phyloP scores from a whole-genome alignment of 257 asterid genomes.

The Coffea eugenioides region DNA sequence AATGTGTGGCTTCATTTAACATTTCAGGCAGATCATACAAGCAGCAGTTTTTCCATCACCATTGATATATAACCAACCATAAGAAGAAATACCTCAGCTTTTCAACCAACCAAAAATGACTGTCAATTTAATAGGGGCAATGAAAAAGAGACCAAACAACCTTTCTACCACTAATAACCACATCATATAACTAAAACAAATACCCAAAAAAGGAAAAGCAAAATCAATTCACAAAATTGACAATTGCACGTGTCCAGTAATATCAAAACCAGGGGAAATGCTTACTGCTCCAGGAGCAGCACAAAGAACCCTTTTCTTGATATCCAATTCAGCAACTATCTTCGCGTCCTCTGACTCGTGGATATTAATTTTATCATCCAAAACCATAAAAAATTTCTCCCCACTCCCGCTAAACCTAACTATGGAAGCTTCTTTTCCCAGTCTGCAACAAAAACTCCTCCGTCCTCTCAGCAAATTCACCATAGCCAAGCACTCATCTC shows the following conservation, averaged over 20 bases:
- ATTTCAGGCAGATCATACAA: too few species aligned
- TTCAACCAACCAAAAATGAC: too few species aligned
- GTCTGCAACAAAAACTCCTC: conserved; percentile 68
- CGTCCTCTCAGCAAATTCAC: conserved; percentile 86
- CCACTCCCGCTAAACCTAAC: conserved; percentile 58
- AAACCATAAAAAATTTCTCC: conserved; percentile 61
- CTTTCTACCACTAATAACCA: too few species aligned
- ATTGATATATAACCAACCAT: too few species aligned
- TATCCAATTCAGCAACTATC: conserved; percentile 52
- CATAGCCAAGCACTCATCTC: conserved; percentile 82
- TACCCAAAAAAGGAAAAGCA: not conserved
- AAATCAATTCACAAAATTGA: too few species aligned
- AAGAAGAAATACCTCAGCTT: too few species aligned
- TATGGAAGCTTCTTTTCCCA: conserved; percentile 69
- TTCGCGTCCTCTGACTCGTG: conserved; percentile 84
- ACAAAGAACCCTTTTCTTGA: conserved; percentile 66
- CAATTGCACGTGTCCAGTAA: not conserved
- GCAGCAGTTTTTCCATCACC: too few species aligned
- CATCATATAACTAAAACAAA: not conserved
- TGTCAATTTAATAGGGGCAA: too few species aligned
- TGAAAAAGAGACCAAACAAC: too few species aligned
- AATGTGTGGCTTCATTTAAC: too few species aligned
- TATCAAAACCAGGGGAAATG: not conserved
- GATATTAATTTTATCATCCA: conserved; percentile 62
- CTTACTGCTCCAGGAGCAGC: conserved; percentile 63